Evolutionary conservation across 148 eudicot species (phyloP), one percentile per base, ranked within the genome.

Genomic region (Cornus suecica): DNA sequence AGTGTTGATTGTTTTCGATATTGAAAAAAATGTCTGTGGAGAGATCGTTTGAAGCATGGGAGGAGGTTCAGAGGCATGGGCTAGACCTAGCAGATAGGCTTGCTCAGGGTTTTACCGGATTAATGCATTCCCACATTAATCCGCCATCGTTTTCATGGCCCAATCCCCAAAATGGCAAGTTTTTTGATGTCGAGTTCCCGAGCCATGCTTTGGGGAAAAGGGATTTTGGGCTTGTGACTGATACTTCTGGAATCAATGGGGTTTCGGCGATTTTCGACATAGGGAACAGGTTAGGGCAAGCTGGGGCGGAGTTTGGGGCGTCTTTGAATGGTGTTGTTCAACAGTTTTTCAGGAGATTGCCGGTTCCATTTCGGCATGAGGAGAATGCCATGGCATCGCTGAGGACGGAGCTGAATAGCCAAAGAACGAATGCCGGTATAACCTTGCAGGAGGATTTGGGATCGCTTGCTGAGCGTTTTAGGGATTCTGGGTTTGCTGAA

Each of bases 21-120:
- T 15, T 51, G n/a, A n/a, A 62, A 4, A 37, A 74, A 76, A 89
- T 91, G 93, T 92, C 97, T 32, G 87, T 89, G 26, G 97, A 92
- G 88, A 89, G 99, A 79, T 90, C 97, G 13, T 83, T 95, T 72
- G 97, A 95, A 76, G 93, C 99, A 27, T 95, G 99, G 99, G 99
- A 95, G 78, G 99, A 92, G 90, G 94, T 95, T 76, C 99, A 95
- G 80, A 82, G 97, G 27, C 99, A 95, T 26, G 94, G 97, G 64
- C 88, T 82, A 56, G 99, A 89, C 64, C 77, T 92, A 74, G 97
- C 94, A 2, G 99, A 89, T 80, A 86, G 81, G 86, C 82, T 95
- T 26, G 86, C 99, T 3, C 92, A 92, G 79, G 99, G 99, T 0
- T 89, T 95, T 63, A 82, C 87, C 0, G 99, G 97, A 10, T 77